These are phyloP conservation scores for Cladophialophora carrionii DNA, from an alignment of 2,329 filamentous ascomycete genomes.

Conservation along the genomic window DNA sequence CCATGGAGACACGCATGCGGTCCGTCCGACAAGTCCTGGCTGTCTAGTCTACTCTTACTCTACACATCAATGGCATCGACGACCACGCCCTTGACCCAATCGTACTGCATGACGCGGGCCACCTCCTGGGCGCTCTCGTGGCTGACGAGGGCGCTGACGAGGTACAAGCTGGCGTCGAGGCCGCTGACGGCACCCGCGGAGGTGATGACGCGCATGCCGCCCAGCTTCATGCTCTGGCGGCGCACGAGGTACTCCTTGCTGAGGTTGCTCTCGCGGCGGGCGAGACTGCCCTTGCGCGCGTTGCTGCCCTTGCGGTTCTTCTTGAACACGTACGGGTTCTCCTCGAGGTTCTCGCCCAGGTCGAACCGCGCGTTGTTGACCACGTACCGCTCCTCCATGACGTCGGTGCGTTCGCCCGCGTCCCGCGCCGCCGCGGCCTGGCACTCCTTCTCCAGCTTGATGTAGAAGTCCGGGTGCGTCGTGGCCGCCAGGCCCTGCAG, in stretches of 20 bases:
- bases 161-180: slow-evolving; percentile 80
- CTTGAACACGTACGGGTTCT: slow-evolving; percentile 80
- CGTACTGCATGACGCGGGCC: slow-evolving; percentile 75
- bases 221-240: slow-evolving; percentile 73
- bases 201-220: slow-evolving; percentile 73
- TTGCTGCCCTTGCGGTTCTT: slow-evolving; percentile 67
- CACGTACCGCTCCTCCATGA: slow-evolving; percentile 80
- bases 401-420: slow-evolving; percentile 75
- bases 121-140: slow-evolving; percentile 76
- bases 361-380: slow-evolving; percentile 92
- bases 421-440: slow-evolving; percentile 71
- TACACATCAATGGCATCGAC: slow-evolving; percentile 40
- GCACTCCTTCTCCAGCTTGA: slow-evolving; percentile 79
- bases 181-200: slow-evolving; percentile 77
- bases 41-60: not conserved
- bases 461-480: slow-evolving; percentile 78
- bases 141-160: slow-evolving; percentile 80
- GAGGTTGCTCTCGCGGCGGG: slow-evolving; percentile 72
- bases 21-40: not conserved
- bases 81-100: slow-evolving; percentile 58
- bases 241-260: slow-evolving; percentile 80
- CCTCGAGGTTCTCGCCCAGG: slow-evolving; percentile 73
- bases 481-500: slow-evolving; percentile 79
- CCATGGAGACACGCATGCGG: not conserved
- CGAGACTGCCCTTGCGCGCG: slow-evolving; percentile 78